Base-by-base conservation (phyloP, 73 alveolate genomes). In the Paramecium biaurelia region DNA sequence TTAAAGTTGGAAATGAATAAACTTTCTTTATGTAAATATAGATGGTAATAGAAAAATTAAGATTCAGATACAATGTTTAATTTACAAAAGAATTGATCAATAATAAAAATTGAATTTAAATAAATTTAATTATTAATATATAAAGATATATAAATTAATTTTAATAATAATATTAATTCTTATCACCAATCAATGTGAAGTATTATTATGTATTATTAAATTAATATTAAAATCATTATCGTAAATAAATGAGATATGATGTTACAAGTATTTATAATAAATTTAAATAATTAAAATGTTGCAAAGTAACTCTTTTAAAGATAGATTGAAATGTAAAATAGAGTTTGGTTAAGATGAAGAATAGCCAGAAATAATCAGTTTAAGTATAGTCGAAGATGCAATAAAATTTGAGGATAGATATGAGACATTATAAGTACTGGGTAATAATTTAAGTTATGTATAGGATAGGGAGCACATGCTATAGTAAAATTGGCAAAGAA, bases 391-490 rank as follows among this genome's bases (percentile, higher is more conserved):
- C 0, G 86, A 72, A 35, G 86, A 38, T 35, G 86, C 63, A 5
- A 18, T 72, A 2, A 34, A 42, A 15, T 72, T 72, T 38, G 86
- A 72, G 37, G 86, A 72, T 38, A 30, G 86, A 72, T 72, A 72
- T 37, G 86, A 72, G 6, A 7, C 63, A 12, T 38, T 72, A 18
- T 72, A 35, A 72, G 30, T 38, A 28, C 45, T 32, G 58, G 86
- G 58, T 38, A 72, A 72, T 15, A 72, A 21, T 34, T 12, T 28
- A 0, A 20, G 8, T 30, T 14, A 41, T 18, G 9, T 38, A 6
- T 45, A 79, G 90, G 90, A 4, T 57, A 89, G 57, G 94, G 94
- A 35, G 85, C 90, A 32, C 92, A 89, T 38, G 94, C 92, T 7
- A 88, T 70, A 70, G 94, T 89, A 11, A 63, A 82, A 38, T 38